These are phyloP conservation scores for Pichia sp. DNA, from an alignment of 1,139 yeast genomes.

Conservation along the genomic window DNA sequence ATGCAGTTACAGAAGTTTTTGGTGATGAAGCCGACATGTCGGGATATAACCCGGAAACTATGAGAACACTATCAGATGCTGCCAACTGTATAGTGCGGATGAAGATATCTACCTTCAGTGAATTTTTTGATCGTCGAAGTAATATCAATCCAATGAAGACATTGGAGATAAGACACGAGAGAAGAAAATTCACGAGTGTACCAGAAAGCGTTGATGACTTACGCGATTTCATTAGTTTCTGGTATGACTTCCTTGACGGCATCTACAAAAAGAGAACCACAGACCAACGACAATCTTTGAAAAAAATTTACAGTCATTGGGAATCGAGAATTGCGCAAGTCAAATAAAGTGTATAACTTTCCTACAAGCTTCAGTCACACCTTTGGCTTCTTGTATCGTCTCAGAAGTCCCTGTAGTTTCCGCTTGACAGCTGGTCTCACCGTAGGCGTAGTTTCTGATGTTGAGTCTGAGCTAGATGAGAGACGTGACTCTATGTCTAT, in stretches of 20 bases:
- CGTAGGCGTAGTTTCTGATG: too few species aligned
- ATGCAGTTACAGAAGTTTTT: conserved; percentile 46
- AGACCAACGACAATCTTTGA: conserved; percentile 9
- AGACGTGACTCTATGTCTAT: too few species aligned
- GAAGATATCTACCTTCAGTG: conserved; percentile 55
- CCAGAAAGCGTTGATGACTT: conserved; percentile 32
- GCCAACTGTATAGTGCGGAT: conserved; percentile 37
- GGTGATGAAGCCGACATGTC: conserved; percentile 51
- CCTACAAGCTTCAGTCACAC: not conserved
- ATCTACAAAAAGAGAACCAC: conserved; percentile 12
- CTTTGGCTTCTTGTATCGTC: conserved; percentile 4
- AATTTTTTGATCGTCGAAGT: conserved; percentile 30
- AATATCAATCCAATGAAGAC: conserved; percentile 28
- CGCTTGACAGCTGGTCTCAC: conserved; percentile 1
- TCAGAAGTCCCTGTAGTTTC: conserved; percentile 8
- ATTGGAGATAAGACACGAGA: conserved; percentile 23
- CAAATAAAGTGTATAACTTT: not conserved
- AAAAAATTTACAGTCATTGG: conserved; percentile 12
- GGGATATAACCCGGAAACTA: conserved; percentile 35
- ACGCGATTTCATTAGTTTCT: conserved; percentile 38
- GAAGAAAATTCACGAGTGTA: conserved; percentile 21
- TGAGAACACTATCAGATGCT: conserved; percentile 37
- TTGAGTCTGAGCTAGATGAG: too few species aligned
- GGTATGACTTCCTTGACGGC: conserved; percentile 33
- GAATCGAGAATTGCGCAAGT: conserved; percentile 1